These are phyloP conservation scores for Amanita thiersii DNA, from an alignment of 768 basidiomycete genomes.

Conservation along the genomic window DNA sequence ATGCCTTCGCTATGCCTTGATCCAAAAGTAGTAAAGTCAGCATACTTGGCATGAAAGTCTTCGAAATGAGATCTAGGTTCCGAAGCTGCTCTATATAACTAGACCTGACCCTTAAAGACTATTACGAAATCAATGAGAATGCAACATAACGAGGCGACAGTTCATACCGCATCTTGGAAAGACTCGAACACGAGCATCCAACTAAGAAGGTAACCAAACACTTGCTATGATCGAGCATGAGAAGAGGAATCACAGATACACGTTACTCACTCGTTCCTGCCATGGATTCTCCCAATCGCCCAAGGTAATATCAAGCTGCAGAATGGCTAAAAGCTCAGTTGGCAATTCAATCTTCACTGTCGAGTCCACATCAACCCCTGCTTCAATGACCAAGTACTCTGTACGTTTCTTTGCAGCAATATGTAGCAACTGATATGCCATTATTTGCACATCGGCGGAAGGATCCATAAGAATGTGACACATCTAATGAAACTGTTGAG, in stretches of 20 bases:
- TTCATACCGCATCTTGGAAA: conserved; percentile 74
- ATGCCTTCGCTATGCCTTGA: conserved; percentile 50
- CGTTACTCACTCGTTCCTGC: conserved; percentile 25
- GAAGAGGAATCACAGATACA: not conserved
- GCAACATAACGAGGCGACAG: not conserved
- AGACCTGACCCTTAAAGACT: conserved; percentile 86
- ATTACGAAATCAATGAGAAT: conserved; percentile 6
- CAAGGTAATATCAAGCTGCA: conserved; percentile 39
- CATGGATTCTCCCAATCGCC: conserved; percentile 28
- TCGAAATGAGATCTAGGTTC: conserved; percentile 52
- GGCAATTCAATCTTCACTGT: conserved; percentile 51
- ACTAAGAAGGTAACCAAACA: conserved; percentile 65
- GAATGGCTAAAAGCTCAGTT: conserved; percentile 51
- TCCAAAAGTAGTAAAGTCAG: conserved; percentile 63
- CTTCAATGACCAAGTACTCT: conserved; percentile 80
- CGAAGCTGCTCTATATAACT: conserved; percentile 84
- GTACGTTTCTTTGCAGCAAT: conserved; percentile 68
- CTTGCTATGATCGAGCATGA: conserved; percentile 21
- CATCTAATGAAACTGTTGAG: conserved; percentile 42
- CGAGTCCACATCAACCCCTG: conserved; percentile 67
- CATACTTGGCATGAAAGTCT: conserved; percentile 63
- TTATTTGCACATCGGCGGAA: conserved; percentile 58
- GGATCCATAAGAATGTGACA: conserved; percentile 69
- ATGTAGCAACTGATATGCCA: conserved; percentile 67
- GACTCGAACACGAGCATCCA: conserved; percentile 90